These are phyloP conservation scores for Tylopilus plumbeoviolaceoides DNA, from an alignment of 768 basidiomycete genomes.

Conservation along the genomic window DNA sequence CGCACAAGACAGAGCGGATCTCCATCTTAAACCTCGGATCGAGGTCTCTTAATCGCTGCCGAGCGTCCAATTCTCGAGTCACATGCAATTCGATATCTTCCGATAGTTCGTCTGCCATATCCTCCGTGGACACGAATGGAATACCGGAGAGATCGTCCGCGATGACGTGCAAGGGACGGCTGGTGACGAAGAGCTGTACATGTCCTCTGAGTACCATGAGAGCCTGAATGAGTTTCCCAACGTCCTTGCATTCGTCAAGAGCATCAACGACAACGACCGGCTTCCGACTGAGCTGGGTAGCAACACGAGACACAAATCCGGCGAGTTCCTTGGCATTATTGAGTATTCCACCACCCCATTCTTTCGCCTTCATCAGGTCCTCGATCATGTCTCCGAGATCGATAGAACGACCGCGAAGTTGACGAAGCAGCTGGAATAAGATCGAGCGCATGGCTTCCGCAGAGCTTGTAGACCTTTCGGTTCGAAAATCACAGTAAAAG, in stretches of 20 bases:
- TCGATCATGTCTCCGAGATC: background rate
- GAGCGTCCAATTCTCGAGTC: background rate
- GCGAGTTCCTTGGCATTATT: background rate
- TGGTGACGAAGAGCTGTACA: background rate
- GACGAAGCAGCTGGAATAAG: background rate
- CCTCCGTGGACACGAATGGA: conserved; percentile 2
- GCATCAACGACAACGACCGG: conserved; percentile 3
- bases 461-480: background rate
- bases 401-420: background rate
- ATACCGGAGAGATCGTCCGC: background rate
- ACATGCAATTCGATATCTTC: background rate
- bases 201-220: background rate
- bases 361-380: background rate
- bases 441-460: conserved; percentile 4
- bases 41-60: background rate
- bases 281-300: background rate
- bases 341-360: background rate
- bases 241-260: conserved; percentile 4
- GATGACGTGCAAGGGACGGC: background rate
- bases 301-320: background rate
- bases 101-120: background rate
- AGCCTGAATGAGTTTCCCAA: background rate
- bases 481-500: conserved; percentile 4
- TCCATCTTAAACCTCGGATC: background rate
- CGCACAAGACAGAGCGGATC: background rate